phyloP scores from a whole-genome alignment of 257 asterid species.

The Nicotiana tomentosiformis region DNA sequence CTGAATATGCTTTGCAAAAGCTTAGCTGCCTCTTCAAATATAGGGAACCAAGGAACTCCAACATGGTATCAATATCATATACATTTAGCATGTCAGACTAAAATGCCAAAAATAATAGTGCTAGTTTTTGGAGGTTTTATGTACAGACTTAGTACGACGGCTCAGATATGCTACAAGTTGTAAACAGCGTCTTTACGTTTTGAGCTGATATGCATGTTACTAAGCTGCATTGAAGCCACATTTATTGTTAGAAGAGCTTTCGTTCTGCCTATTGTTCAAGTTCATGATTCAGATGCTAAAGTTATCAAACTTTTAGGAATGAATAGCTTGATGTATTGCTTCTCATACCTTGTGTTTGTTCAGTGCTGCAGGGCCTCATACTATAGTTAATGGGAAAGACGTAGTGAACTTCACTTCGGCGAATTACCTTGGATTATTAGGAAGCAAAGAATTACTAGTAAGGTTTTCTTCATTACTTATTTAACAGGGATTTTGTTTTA shows the following conservation, averaged over 20 bases:
- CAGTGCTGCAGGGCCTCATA: constrained; percentile 99
- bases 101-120: not conserved
- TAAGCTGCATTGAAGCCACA: not conserved
- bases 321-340: not conserved
- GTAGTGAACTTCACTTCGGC: constrained; percentile 88
- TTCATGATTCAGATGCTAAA: not conserved
- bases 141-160: not conserved
- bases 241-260: not conserved
- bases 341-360: constrained; percentile 22
- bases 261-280: not conserved
- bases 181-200: not conserved
- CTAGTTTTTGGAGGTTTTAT: not conserved
- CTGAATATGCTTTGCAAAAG: not conserved
- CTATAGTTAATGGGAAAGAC: constrained; percentile 59
- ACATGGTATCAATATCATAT: not conserved
- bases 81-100: not conserved
- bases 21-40: not conserved
- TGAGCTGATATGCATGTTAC: not conserved
- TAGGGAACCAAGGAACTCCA: not conserved
- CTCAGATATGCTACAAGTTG: not conserved
- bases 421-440: constrained; percentile 87
- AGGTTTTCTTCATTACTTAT: constrained; percentile 16
- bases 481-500: not conserved
- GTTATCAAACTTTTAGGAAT: not conserved
- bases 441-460: constrained; percentile 70